Evolutionary conservation across 2,329 filamentous ascomycete species (phyloP).

Genomic region (Nigrospora oryzae): DNA sequence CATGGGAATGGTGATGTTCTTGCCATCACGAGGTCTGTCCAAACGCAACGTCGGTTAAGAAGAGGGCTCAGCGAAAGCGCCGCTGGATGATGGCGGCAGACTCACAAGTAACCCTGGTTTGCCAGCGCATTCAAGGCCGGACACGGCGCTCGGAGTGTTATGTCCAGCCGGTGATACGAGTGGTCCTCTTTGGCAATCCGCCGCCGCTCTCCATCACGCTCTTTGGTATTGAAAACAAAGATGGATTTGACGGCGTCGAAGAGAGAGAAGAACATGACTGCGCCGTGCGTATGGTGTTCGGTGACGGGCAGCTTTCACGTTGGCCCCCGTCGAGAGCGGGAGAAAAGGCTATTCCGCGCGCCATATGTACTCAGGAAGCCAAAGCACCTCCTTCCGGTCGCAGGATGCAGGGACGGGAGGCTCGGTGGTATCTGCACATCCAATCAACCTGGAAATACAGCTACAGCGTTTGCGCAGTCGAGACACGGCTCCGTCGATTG

Average conservation of each 20-base stretch:
- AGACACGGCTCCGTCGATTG: not conserved
- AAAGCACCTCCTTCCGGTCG: not conserved
- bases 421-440: not conserved
- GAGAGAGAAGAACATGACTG: conserved; percentile 8
- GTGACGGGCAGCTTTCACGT: not conserved
- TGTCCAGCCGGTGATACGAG: conserved; percentile 4
- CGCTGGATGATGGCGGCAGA: not conserved
- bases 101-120: conserved; percentile 22
- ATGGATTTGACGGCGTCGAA: conserved; percentile 8
- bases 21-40: conserved; percentile 21
- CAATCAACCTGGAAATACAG: not conserved
- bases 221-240: conserved; percentile 5
- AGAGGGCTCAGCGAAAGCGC: not conserved
- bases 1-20: conserved; percentile 17
- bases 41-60: not conserved
- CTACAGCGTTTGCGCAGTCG: not conserved
- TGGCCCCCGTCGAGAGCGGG: not conserved
- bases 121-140: conserved; percentile 19
- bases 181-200: conserved; percentile 10
- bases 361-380: not conserved
- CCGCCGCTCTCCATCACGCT: conserved; percentile 1
- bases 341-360: not conserved
- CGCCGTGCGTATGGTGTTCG: not conserved
- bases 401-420: not conserved
- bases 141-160: conserved; percentile 16